Evolutionary conservation across 805 yeast genomes (phyloP), one percentile per base, ranked within the genome.

Genomic region (Tetrapisispora nanseiensis): DNA sequence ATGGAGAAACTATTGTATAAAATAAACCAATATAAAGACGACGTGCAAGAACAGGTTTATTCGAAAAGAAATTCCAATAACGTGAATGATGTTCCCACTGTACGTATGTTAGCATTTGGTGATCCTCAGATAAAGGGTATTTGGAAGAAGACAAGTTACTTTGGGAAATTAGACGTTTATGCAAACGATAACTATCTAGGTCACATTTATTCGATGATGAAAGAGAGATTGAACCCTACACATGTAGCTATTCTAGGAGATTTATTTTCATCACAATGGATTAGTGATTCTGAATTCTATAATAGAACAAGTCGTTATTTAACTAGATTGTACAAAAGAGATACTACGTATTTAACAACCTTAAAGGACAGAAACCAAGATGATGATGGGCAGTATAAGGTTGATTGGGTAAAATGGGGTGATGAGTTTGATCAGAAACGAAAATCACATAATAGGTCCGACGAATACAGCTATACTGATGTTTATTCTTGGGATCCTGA

Each of bases 111-210:
- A 49, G 82, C 95, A 5, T 80, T 87, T 61, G 98, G 97, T 8
- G 98, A 92, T 56, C 98, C 98, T 0, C 98, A 92, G 66, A 89
- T 92, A 61, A 84, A 89, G 48, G 98, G 98, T 2, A 76, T 80
- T 51, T 80, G 86, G 82, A 75, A 73, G 7, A 66, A 70, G 22
- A 82, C 95, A 1, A 75, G 80, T 12, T 78, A 80, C 54, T 68
- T 85, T 44, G 82, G 84, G 46, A 64, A 86, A 41, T 65, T 92
- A 21, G 98, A 92, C 57, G 82, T 84, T 42, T 82, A 63, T 56
- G 98, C 96, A 2, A 92, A 92, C 65, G 98, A 92, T 65, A 72
- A 76, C 51, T 92, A 81, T 56, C 65, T 92, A 46, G 94, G 95
- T 2, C 97, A 89, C 54, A 80, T 90, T 20, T 86, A 81, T 59